Evolutionary conservation across 768 basidiomycete species (phyloP).

Genomic region (Podaxis carcinomalis): DNA sequence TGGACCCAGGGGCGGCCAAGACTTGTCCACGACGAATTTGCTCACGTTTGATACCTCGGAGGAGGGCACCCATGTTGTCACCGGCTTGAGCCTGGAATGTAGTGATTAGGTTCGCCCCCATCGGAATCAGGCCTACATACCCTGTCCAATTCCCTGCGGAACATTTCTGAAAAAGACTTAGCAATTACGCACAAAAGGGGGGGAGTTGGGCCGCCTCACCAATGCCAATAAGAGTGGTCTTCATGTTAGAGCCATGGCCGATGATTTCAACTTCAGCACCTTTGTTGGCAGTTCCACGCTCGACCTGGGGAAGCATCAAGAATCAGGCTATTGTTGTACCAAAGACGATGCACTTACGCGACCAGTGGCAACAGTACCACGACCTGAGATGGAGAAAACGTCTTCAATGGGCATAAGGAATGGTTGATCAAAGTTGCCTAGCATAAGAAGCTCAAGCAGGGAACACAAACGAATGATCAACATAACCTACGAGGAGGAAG

Average conservation of each 20-base stretch:
- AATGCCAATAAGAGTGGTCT: constrained; percentile 94
- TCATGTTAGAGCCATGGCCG: constrained; percentile 75
- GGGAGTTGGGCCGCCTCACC: constrained; percentile 38
- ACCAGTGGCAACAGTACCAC: constrained; percentile 97
- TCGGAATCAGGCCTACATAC: constrained; percentile 31
- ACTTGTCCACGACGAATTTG: constrained; percentile 93
- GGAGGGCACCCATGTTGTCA: constrained; percentile 97
- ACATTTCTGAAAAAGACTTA: constrained; percentile 72
- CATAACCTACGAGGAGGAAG: constrained; percentile 74
- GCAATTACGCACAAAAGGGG: background rate
- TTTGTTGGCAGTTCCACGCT: constrained; percentile 89
- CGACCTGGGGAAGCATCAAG: constrained; percentile 47
- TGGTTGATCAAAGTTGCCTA: constrained; percentile 95
- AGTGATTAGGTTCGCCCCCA: constrained; percentile 1
- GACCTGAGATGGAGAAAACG: constrained; percentile 96
- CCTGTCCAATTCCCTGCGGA: constrained; percentile 98
- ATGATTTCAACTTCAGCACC: constrained; percentile 92
- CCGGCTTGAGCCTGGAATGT: constrained; percentile 81
- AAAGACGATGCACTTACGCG: constrained; percentile 48
- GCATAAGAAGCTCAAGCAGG: background rate
- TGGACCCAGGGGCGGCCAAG: constrained; percentile 80
- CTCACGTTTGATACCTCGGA: constrained; percentile 96
- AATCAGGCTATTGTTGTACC: background rate
- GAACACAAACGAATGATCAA: background rate
- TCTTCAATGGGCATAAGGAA: constrained; percentile 97